phyloP scores from a whole-genome alignment of 177 flowering plant species.

The Vitis hybrid region DNA sequence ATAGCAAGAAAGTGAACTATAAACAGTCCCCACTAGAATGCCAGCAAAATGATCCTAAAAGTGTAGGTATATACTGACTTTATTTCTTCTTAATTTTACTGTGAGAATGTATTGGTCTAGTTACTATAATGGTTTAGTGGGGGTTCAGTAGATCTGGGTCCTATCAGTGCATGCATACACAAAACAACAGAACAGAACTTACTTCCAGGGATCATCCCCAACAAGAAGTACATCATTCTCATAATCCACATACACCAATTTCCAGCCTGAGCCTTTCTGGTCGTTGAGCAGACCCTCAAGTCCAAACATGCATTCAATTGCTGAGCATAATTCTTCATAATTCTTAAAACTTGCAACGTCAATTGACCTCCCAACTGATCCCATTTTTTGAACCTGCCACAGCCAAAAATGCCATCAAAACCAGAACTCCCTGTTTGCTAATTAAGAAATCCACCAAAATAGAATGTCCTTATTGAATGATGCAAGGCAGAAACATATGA shows the following conservation, averaged over 20 bases:
- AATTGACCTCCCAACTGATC: constrained; percentile 97
- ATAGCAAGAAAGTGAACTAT: no score
- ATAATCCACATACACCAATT: constrained; percentile 89
- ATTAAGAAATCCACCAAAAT: background rate
- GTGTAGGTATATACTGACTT: no score
- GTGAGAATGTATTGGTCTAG: no score
- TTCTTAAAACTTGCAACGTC: constrained; percentile 78
- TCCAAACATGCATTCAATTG: constrained; percentile 92
- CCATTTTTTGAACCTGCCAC: constrained; percentile 89
- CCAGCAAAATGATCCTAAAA: no score
- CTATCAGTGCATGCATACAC: no score
- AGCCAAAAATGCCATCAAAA: no score
- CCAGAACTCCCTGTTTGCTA: no score
- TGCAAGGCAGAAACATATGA: background rate
- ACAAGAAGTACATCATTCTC: constrained; percentile 97
- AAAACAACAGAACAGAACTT: constrained; percentile 28
- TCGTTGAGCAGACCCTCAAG: constrained; percentile 82
- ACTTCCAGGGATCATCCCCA: constrained; percentile 99
- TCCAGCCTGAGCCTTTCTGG: constrained; percentile 84
- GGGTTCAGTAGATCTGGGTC: no score
- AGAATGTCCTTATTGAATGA: background rate
- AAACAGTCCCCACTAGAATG: no score
- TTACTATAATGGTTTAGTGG: no score
- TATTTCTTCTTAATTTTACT: no score
- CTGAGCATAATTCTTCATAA: constrained; percentile 74